Conservation (phyloP, 345 rosid species). For the Eucalyptus sp. region DNA sequence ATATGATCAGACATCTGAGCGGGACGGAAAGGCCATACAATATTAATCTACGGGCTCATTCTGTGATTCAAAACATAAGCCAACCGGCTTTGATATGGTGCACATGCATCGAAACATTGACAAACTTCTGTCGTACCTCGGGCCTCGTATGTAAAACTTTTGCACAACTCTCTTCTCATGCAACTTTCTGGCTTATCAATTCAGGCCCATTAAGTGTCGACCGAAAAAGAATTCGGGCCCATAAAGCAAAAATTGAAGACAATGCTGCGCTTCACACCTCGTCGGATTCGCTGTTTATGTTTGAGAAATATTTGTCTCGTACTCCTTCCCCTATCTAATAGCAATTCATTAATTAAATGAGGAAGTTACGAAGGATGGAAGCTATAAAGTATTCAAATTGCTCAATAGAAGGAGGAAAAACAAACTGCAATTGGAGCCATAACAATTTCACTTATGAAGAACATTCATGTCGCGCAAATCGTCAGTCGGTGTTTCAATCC, state of each 20-base stretch:
- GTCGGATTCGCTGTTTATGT: not conserved
- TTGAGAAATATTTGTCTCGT: not conserved
- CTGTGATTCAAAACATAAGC: not conserved
- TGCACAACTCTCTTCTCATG: not conserved
- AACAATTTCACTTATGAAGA: not conserved
- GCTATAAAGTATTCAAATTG: not conserved
- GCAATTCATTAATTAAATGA: not conserved
- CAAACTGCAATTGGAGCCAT: not conserved
- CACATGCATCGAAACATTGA: not conserved
- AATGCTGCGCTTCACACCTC: not conserved
- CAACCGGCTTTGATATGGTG: rapidly evolving
- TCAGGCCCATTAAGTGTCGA: not conserved
- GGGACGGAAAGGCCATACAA: not conserved
- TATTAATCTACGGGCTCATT: not conserved
- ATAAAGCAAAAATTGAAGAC: not conserved
- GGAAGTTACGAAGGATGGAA: not conserved
- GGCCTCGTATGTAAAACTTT: not conserved
- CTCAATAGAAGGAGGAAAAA: not conserved
- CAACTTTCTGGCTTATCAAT: not conserved
- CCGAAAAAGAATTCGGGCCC: not conserved
- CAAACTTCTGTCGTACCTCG: not conserved
- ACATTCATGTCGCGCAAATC: not conserved
- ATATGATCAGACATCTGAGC: not conserved
- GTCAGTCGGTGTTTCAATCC: not conserved
- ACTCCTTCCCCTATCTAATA: not conserved